A percentile compares a stretch with the other conserved stretches of the same genome.
These are phyloP conservation scores for Fusarium equiseti DNA, from an alignment of 2,329 filamentous ascomycete genomes.

Conservation along the genomic window DNA sequence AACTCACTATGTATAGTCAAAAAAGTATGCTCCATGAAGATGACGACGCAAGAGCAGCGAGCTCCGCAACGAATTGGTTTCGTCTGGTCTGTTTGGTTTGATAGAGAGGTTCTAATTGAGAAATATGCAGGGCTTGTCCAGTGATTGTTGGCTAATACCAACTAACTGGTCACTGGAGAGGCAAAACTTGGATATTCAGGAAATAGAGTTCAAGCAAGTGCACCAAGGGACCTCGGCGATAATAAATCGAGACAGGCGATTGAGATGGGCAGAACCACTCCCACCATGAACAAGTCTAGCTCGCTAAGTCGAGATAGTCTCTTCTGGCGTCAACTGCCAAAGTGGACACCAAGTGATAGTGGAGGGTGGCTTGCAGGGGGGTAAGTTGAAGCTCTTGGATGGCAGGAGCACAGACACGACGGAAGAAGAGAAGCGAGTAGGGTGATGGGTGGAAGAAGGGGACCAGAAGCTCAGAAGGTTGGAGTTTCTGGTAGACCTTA, in stretches of 20 bases:
- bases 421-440: conserved; percentile 10
- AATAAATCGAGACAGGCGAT: conserved; percentile 20
- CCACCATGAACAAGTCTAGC: conserved; percentile 30
- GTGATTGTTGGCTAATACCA: conserved; percentile 34
- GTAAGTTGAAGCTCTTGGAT: conserved; percentile 1
- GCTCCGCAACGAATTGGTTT: conserved; percentile 27
- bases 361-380: conserved; percentile 9
- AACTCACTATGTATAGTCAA: conserved; percentile 88
- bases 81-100: conserved; percentile 1
- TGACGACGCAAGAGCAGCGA: conserved; percentile 32
- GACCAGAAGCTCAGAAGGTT: not conserved
- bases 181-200: conserved; percentile 5
- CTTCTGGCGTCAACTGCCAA: conserved; percentile 37
- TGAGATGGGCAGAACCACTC: conserved; percentile 35
- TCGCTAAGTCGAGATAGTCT: conserved; percentile 29
- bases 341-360: conserved; percentile 13
- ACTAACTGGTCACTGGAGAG: conserved; percentile 11
- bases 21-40: conserved; percentile 83
- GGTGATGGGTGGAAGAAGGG: not conserved
- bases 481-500: conserved; percentile 3
- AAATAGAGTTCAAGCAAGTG: conserved; percentile 7
- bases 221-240: conserved; percentile 5
- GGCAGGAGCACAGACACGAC: conserved; percentile 25
- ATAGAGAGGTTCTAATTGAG: conserved; percentile 1
- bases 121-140: conserved; percentile 5